These are phyloP conservation scores for Kodamaea neixiangensis DNA, from an alignment of 805 yeast species.

Conservation along the genomic window DNA sequence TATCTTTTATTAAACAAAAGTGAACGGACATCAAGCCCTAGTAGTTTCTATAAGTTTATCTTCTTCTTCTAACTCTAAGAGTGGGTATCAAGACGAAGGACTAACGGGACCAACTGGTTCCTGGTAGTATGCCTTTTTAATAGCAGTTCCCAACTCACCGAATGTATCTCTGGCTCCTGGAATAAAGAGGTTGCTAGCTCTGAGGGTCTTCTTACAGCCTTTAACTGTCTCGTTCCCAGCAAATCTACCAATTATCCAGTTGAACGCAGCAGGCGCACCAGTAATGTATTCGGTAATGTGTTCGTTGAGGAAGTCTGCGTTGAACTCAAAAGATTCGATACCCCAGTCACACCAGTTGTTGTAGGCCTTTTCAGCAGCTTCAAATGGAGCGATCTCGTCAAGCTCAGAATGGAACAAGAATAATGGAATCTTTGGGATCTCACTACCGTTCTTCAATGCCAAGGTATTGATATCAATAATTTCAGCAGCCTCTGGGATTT, in stretches of 20 bases:
- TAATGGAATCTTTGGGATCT: conserved; percentile 10
- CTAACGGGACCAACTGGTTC: neutral
- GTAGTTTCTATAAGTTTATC: neutral
- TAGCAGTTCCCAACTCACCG: neutral
- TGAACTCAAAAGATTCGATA: conserved; percentile 21
- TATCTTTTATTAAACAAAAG: no score
- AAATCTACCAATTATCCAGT: conserved; percentile 20
- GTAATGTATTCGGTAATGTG: conserved; percentile 19
- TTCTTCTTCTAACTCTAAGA: neutral
- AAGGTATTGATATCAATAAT: neutral
- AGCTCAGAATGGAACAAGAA: conserved; percentile 14
- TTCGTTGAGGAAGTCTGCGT: conserved; percentile 25
- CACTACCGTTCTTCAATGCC: neutral
- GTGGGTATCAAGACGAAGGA: neutral
- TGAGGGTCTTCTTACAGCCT: conserved; percentile 35
- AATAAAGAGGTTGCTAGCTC: conserved; percentile 48
- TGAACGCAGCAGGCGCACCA: conserved; percentile 19
- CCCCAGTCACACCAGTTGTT: conserved; percentile 29
- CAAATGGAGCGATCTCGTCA: conserved; percentile 15
- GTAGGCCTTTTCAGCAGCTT: conserved; percentile 17
- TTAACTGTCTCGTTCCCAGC: conserved; percentile 15
- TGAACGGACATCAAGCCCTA: no score
- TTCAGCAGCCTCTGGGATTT: neutral
- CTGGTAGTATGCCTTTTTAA: neutral
- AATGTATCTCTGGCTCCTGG: conserved; percentile 27